phyloP scores from a whole-genome alignment of 768 basidiomycete genomes.

The Russula emetica region DNA sequence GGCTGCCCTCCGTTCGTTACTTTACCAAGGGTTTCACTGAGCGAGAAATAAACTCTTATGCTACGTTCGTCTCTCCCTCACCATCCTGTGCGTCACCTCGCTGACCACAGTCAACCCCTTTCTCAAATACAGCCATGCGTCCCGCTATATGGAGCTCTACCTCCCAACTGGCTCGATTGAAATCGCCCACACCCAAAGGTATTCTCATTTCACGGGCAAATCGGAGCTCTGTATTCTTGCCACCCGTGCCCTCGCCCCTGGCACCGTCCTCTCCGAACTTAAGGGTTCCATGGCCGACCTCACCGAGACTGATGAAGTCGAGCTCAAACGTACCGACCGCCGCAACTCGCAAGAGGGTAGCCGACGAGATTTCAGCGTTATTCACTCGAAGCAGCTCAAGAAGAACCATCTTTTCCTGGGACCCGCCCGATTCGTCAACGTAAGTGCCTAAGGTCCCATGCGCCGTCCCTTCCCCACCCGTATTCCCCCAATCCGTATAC shows the following conservation, averaged over 20 bases:
- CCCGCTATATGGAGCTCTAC: conserved; percentile 85
- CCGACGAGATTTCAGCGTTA: conserved; percentile 85
- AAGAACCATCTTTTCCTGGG: conserved; percentile 89
- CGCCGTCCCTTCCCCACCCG: conserved; percentile 16
- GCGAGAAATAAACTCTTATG: conserved; percentile 87
- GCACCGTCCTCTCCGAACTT: conserved; percentile 75
- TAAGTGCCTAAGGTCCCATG: conserved; percentile 40
- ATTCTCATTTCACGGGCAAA: conserved; percentile 83
- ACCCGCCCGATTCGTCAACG: conserved; percentile 89
- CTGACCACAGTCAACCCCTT: conserved; percentile 30
- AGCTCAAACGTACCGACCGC: conserved; percentile 77
- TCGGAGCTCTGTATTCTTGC: conserved; percentile 85
- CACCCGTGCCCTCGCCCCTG: conserved; percentile 62
- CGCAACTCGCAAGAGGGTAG: conserved; percentile 56
- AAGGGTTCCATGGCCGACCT: conserved; percentile 89
- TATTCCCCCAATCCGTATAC: conserved; percentile 19
- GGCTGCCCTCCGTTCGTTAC: conserved; percentile 70
- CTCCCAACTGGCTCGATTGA: conserved; percentile 79
- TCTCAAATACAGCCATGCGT: conserved; percentile 61
- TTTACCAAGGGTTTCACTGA: conserved; percentile 71
- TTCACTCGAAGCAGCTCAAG: conserved; percentile 88
- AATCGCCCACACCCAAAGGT: conserved; percentile 84
- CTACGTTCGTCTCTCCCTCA: conserved; percentile 63
- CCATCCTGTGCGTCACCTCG: conserved; percentile 27
- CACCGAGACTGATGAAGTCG: conserved; percentile 79